Percentiles rank a stretch among this genome's conserved stretches.
These are phyloP conservation scores for Pochonia chlamydosporia DNA, from an alignment of 2,329 filamentous ascomycete species.

Conservation along the genomic window DNA sequence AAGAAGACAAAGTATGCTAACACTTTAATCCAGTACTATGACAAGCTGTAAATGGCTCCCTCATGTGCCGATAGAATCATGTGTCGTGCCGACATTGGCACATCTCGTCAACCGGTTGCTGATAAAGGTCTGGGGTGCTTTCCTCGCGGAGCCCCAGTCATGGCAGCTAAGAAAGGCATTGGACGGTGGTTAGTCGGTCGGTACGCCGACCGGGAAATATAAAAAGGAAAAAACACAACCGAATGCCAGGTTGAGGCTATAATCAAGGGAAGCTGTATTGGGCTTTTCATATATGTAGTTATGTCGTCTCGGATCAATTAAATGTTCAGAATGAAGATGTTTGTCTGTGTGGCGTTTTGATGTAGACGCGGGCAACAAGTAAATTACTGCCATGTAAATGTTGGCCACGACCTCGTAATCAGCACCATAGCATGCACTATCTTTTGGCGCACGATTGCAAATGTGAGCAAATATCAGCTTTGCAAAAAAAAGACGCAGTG, in stretches of 20 bases:
- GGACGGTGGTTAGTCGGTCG: slow-evolving; percentile 20
- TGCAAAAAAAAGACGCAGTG: too few species aligned
- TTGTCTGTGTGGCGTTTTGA: neutral
- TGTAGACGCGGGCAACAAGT: too few species aligned
- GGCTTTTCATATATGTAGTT: slow-evolving; percentile 37
- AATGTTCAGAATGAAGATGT: slow-evolving; percentile 25
- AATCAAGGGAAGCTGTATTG: slow-evolving; percentile 30
- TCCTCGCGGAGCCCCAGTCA: slow-evolving; percentile 17
- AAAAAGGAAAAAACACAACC: slow-evolving; percentile 14
- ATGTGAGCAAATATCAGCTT: too few species aligned
- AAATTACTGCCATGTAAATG: too few species aligned
- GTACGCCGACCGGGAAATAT: slow-evolving; percentile 12
- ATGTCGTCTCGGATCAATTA: slow-evolving; percentile 36
- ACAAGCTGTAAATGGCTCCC: slow-evolving; percentile 79
- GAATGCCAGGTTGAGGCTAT: slow-evolving; percentile 30
- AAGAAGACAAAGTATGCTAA: slow-evolving; percentile 13
- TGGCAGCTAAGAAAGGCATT: slow-evolving; percentile 10
- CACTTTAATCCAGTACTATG: slow-evolving; percentile 68
- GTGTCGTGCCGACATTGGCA: slow-evolving; percentile 37
- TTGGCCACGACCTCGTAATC: too few species aligned
- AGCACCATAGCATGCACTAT: too few species aligned
- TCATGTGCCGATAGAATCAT: slow-evolving; percentile 39
- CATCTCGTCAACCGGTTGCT: slow-evolving; percentile 34
- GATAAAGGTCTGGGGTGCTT: slow-evolving; percentile 24
- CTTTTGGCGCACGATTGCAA: too few species aligned